Evolutionary conservation across 352 stramenopile species (phyloP), one percentile per base, ranked within the genome.

Genomic region (Phytophthora quininea): DNA sequence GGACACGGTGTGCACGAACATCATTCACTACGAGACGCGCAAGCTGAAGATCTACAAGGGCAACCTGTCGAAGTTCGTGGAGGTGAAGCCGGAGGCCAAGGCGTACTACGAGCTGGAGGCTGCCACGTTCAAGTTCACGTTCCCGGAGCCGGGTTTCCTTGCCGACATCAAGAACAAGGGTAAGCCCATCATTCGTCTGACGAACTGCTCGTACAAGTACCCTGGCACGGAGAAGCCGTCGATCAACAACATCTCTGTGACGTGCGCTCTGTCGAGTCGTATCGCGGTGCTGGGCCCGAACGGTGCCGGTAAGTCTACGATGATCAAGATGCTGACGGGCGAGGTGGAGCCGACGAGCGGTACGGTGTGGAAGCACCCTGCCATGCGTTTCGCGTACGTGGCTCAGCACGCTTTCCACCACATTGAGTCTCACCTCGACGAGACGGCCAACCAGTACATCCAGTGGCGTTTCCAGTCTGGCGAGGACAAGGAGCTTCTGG

Each of bases 371-470:
- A 96, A 94, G 79, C 88, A 96, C 76, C 88, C 84, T 43, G 71
- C 80, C 38, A 84, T 98, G 72, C 91, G 94, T 77, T 96, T 98
- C 69, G 96, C 96, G 3, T 99, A 98, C 79, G 96, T 99, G 4
- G 94, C 95, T 32, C 96, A 99, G 84, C 97, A 99, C 79, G 92
- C 96, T 40, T 99, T 99, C 81, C 95, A 98, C 74, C 97, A 99
- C 80, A 97, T 99, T 64, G 97, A 99, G 78, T 81, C 96, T 61
- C 96, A 99, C 81, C 88, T 99, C 47, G 96, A 99, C 62, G 84
- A 96, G 51, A 97, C 88, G 57, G 95, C 97, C n/a, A 96, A 94
- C 66, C 79, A 97, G 59, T 99, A 99, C 86, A 98, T 99, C 71
- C 96, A 98, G 80, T 98, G 93, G 94, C 90, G 96, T 84, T 99